A percentile compares a stretch with the other conserved stretches of the same genome.
phyloP scores from a whole-genome alignment of 1,284 basidiomycete genomes.

The Amylostereum areolatum region DNA sequence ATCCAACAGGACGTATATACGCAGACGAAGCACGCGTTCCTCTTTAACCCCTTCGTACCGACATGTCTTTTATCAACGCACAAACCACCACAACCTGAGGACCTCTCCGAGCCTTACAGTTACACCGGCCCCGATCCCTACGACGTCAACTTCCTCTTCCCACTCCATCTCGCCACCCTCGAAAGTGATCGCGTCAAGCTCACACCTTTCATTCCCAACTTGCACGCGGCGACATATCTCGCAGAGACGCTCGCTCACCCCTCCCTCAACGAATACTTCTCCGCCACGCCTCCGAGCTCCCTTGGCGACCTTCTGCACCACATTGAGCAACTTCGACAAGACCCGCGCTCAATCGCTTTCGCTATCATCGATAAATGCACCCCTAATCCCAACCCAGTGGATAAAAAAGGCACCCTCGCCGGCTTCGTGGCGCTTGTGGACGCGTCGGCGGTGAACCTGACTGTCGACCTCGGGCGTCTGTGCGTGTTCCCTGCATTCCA shows the following conservation, averaged over 20 bases:
- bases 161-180: constrained; percentile 23
- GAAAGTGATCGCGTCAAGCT: constrained; percentile 33
- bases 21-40: too few species aligned
- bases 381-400: constrained; percentile 9
- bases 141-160: constrained; percentile 27
- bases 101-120: too few species aligned
- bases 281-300: constrained; percentile 5
- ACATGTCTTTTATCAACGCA: too few species aligned
- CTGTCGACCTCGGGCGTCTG: constrained; percentile 36
- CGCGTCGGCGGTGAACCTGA: constrained; percentile 23
- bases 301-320: constrained; percentile 11
- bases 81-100: too few species aligned
- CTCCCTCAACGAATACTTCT: constrained; percentile 14
- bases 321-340: constrained; percentile 9
- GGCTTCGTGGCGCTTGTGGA: constrained; percentile 35
- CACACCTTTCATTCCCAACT: constrained; percentile 30
- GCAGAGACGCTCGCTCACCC: constrained; percentile 12
- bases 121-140: constrained; percentile 14
- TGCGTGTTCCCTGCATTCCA: constrained; percentile 33
- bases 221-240: constrained; percentile 26
- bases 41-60: too few species aligned
- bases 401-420: constrained; percentile 24
- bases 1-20: too few species aligned
- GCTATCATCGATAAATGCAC: constrained; percentile 36
- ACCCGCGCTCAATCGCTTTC: constrained; percentile 20